Conservation (phyloP, 176 grass and related monocot species). For the Musa itinerans region DNA sequence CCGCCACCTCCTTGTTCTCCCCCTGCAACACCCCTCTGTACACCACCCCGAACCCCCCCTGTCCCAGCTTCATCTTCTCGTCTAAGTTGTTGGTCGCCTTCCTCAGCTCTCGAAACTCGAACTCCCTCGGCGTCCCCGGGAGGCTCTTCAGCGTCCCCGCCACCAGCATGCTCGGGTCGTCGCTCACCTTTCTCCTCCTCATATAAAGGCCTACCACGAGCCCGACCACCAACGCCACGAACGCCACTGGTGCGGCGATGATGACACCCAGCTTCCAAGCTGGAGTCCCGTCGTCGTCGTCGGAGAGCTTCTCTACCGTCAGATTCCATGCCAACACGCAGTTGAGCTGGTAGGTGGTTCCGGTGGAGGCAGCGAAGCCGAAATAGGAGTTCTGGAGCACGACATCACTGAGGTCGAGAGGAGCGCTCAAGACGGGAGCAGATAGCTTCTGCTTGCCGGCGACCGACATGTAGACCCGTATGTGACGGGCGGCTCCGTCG, state of each 20-base stretch:
- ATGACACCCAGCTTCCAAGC: constrained; percentile 35
- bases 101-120: constrained; percentile 55
- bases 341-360: constrained; percentile 58
- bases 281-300: constrained; percentile 3
- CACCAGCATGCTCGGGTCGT: constrained; percentile 28
- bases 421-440: constrained; percentile 27
- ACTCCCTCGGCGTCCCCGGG: constrained; percentile 70
- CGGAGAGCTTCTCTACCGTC: constrained; percentile 44
- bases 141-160: constrained; percentile 40
- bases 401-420: constrained; percentile 43
- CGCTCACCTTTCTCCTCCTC: constrained; percentile 29
- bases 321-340: constrained; percentile 69
- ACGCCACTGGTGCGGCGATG: constrained; percentile 30
- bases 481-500: constrained; percentile 36
- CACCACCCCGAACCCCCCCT: constrained; percentile 79
- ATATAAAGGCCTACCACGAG: constrained; percentile 37
- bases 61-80: constrained; percentile 74
- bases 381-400: constrained; percentile 38
- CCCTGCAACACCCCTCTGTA: constrained; percentile 33
- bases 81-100: constrained; percentile 78
- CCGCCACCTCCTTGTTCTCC: constrained; percentile 27
- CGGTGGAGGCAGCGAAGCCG: constrained; percentile 85
- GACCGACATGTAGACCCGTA: constrained; percentile 44
- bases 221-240: constrained; percentile 18
- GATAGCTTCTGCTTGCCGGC: constrained; percentile 15